A percentile compares a stretch with the other conserved stretches of the same genome.
Conservation (phyloP, 2,329 filamentous ascomycete genomes). For the Penicillium sp. region DNA sequence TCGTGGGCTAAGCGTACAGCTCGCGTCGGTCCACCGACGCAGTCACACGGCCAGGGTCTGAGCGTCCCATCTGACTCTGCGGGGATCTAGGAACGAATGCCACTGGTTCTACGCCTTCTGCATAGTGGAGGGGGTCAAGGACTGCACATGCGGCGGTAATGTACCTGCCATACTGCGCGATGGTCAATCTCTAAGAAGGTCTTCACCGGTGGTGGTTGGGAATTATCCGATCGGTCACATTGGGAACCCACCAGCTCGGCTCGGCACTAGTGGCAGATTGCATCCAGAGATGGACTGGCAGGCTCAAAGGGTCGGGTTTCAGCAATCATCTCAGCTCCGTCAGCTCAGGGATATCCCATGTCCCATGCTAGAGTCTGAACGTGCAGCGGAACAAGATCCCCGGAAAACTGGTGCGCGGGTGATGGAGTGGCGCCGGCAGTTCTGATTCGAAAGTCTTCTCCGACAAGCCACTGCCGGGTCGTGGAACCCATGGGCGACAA, state of each 20-base stretch:
- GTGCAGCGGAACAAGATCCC: constrained; percentile 19
- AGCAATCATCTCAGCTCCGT: not conserved
- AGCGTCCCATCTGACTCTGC: constrained; percentile 28
- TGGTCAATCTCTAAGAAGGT: not conserved
- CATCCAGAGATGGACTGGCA: not conserved
- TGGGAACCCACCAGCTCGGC: not conserved
- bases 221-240: constrained; percentile 18
- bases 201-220: not conserved
- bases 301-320: not conserved
- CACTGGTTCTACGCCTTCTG: constrained; percentile 26
- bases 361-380: not conserved
- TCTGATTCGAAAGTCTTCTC: constrained; percentile 21
- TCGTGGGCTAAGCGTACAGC: not conserved
- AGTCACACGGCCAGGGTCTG: constrained; percentile 21
- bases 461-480: constrained; percentile 23
- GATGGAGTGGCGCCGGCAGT: constrained; percentile 25
- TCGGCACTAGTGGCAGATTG: not conserved
- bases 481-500: constrained; percentile 15
- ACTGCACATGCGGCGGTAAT: constrained; percentile 1
- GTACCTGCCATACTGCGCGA: constrained; percentile 4
- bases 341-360: constrained; percentile 1
- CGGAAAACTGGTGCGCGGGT: constrained; percentile 17
- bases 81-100: constrained; percentile 32
- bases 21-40: constrained; percentile 8
- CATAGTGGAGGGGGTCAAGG: constrained; percentile 3